Evolutionary conservation across 148 eudicot genomes (phyloP).

Genomic region (Polygonum maritimum): DNA sequence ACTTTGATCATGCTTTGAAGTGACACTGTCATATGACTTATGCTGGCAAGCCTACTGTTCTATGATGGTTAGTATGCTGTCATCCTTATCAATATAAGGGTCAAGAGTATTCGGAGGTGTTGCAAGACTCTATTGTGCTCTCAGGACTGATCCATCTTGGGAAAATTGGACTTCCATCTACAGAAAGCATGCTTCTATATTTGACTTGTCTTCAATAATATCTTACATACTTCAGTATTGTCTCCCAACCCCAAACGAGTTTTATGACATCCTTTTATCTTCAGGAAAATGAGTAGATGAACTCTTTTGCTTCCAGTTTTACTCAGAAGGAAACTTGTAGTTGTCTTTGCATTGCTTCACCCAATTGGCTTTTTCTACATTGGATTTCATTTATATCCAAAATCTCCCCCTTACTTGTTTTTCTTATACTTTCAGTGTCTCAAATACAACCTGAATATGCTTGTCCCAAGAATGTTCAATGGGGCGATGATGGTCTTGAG

Average conservation of each 20-base stretch:
- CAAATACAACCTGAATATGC: constrained; percentile 22
- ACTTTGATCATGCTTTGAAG: neutral
- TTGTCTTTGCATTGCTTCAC: neutral
- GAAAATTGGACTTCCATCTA: neutral
- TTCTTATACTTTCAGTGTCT: constrained; percentile 32
- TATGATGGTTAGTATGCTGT: no score
- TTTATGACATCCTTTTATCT: neutral
- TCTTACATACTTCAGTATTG: neutral
- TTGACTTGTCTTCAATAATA: neutral
- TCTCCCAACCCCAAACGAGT: neutral
- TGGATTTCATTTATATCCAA: neutral
- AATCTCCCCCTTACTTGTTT: neutral
- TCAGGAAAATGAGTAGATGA: neutral
- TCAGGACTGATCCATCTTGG: neutral
- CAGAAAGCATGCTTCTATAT: neutral
- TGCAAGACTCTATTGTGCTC: neutral
- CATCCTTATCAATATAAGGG: neutral
- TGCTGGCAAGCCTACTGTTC: neutral
- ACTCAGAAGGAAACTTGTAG: neutral
- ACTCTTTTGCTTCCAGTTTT: neutral
- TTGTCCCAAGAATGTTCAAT: constrained; percentile 62
- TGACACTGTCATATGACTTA: neutral
- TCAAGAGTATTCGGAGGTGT: neutral
- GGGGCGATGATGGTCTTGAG: constrained; percentile 80
- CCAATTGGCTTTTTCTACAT: neutral